Evolutionary conservation across 139 green algal species (phyloP).

Genomic region (Tetraselmis chui): DNA sequence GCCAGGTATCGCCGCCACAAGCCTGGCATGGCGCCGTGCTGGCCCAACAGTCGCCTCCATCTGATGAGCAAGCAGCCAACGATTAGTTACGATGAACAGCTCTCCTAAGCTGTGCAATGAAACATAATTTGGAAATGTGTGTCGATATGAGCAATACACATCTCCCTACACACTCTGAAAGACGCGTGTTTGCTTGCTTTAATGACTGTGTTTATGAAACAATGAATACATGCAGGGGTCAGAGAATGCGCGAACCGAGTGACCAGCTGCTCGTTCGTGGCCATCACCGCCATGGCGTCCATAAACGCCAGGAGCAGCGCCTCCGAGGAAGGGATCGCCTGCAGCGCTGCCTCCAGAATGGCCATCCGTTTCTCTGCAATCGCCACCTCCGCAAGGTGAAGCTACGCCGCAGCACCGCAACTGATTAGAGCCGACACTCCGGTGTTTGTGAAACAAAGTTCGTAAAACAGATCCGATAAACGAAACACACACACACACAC

Average conservation of each 20-base stretch:
- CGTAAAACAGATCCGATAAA: too few relatives aligned
- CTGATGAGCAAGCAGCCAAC: slow-evolving; percentile 2
- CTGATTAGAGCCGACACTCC: too few relatives aligned
- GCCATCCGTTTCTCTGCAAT: slow-evolving; percentile 70
- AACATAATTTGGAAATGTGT: too few relatives aligned
- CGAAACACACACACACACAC: neutral
- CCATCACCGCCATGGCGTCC: slow-evolving; percentile 16
- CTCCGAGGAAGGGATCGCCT: slow-evolving; percentile 52
- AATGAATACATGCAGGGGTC: too few relatives aligned
- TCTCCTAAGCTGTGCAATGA: too few relatives aligned
- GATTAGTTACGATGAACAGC: slow-evolving; percentile 4
- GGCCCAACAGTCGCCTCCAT: slow-evolving; percentile 46
- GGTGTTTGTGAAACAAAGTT: too few relatives aligned
- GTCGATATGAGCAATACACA: too few relatives aligned
- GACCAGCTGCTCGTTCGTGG: neutral
- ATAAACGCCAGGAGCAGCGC: slow-evolving; percentile 64
- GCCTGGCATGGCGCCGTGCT: slow-evolving; percentile 25
- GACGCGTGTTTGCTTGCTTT: too few relatives aligned
- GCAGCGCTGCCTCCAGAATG: slow-evolving; percentile 56
- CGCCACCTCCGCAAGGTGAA: slow-evolving; percentile 20
- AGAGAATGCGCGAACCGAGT: neutral
- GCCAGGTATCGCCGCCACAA: slow-evolving; percentile 62
- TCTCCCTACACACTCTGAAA: neutral
- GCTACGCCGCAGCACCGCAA: slow-evolving; percentile 6
- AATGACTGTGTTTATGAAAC: too few relatives aligned